Evolutionary conservation across 2,329 filamentous ascomycete genomes (phyloP).

Genomic region (Botrytis deweyae): DNA sequence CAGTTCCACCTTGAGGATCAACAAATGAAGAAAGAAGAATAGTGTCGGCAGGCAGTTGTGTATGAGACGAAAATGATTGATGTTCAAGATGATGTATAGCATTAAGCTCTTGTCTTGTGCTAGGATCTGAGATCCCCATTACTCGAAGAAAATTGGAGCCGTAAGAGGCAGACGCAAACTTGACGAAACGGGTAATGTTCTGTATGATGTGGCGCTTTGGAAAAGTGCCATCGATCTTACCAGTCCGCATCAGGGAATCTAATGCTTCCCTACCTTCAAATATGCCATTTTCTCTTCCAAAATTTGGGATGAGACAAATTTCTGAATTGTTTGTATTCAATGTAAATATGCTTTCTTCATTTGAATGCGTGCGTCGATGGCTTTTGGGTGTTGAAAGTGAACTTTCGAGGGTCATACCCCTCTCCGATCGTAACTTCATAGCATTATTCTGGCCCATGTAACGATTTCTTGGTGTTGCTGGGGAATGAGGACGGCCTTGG

Average conservation of each 20-base stretch:
- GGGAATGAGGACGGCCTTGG: conserved; percentile 46
- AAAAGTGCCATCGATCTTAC: conserved; percentile 58
- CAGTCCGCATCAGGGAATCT: conserved; percentile 43
- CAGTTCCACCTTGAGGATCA: conserved; percentile 54
- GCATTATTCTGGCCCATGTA: conserved; percentile 37
- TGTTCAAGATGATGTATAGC: conserved; percentile 54
- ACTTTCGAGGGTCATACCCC: conserved; percentile 35
- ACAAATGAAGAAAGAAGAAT: conserved; percentile 57
- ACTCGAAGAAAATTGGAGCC: conserved; percentile 62
- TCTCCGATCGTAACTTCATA: conserved; percentile 41
- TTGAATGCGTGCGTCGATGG: conserved; percentile 38
- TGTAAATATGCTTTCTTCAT: conserved; percentile 57
- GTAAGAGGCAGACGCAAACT: conserved; percentile 66
- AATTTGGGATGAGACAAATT: conserved; percentile 35
- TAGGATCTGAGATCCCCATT: conserved; percentile 59
- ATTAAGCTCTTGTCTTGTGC: conserved; percentile 38
- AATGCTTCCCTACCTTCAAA: conserved; percentile 35
- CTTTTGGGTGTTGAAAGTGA: conserved; percentile 32
- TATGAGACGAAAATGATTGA: conserved; percentile 63
- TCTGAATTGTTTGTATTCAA: conserved; percentile 49
- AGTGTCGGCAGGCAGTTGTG: conserved; percentile 55
- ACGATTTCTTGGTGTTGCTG: conserved; percentile 40
- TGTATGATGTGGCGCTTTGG: conserved; percentile 58
- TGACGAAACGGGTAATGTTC: conserved; percentile 64
- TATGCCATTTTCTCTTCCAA: conserved; percentile 38